These are phyloP conservation scores for Pueraria montana DNA, from an alignment of 306 rosid genomes.

Conservation along the genomic window DNA sequence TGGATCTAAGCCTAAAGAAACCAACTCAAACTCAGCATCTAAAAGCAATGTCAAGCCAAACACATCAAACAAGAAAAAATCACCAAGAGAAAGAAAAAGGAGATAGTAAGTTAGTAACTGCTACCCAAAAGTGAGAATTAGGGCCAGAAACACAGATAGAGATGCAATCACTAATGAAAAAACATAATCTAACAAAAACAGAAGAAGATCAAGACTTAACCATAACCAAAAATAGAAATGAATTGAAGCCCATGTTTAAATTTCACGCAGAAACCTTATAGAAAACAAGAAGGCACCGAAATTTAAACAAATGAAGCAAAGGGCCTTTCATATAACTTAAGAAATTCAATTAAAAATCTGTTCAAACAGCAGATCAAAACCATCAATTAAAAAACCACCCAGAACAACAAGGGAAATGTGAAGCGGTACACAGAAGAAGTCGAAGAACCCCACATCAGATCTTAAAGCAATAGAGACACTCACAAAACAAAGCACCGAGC, in stretches of 20 bases:
- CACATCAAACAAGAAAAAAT: slow-evolving; percentile 40
- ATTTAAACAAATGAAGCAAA: slow-evolving; percentile 10
- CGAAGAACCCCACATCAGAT: slow-evolving; percentile 61
- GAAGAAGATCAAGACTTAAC: slow-evolving; percentile 10
- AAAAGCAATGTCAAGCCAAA: slow-evolving; percentile 36
- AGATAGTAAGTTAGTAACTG: not conserved
- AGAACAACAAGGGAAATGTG: not conserved
- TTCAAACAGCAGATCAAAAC: slow-evolving; percentile 61
- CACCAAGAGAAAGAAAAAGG: slow-evolving; percentile 6
- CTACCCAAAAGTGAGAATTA: slow-evolving; percentile 12
- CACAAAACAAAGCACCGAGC: slow-evolving; percentile 17
- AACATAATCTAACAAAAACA: slow-evolving; percentile 15
- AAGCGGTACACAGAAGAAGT: slow-evolving; percentile 1
- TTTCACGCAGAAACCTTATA: not conserved
- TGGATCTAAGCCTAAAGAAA: slow-evolving; percentile 60
- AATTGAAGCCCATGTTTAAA: slow-evolving; percentile 42
- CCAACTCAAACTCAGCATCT: slow-evolving; percentile 44
- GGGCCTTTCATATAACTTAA: not conserved
- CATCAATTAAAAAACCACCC: slow-evolving; percentile 33
- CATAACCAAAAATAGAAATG: not conserved
- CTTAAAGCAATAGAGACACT: slow-evolving; percentile 41
- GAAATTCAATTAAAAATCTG: not conserved
- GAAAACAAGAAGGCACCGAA: slow-evolving; percentile 23
- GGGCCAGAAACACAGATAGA: slow-evolving; percentile 22
- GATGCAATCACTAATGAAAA: slow-evolving; percentile 30